These are phyloP conservation scores for Pouteria campechiana DNA, from an alignment of 179 eudicot species.

Conservation along the genomic window DNA sequence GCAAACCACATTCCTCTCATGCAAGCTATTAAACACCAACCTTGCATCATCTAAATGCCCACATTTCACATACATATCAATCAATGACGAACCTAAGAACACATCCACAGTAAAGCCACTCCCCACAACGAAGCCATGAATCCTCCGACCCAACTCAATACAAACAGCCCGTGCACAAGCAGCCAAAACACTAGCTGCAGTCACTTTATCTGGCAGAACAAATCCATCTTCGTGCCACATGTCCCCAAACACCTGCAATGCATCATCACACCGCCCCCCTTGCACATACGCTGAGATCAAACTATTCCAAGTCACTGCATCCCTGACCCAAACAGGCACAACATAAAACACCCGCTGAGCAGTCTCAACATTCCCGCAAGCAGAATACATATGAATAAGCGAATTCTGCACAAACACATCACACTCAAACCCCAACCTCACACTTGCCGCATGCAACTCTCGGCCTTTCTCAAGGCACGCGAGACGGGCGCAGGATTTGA, in stretches of 20 bases:
- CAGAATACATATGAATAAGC: slow-evolving; percentile 49
- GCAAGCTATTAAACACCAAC: slow-evolving; percentile 8
- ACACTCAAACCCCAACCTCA: slow-evolving; percentile 38
- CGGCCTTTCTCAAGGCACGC: slow-evolving; percentile 29
- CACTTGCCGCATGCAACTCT: slow-evolving; percentile 33
- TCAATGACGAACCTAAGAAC: slow-evolving; percentile 10
- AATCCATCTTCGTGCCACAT: slow-evolving; percentile 4
- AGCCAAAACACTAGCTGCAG: slow-evolving; percentile 9
- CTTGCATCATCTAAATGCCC: slow-evolving; percentile 9
- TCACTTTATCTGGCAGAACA: slow-evolving; percentile 4
- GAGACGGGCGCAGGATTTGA: slow-evolving; percentile 14
- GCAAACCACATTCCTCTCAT: slow-evolving; percentile 10
- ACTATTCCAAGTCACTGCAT: slow-evolving; percentile 12
- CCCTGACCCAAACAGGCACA: slow-evolving; percentile 7
- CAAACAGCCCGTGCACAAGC: slow-evolving; percentile 11
- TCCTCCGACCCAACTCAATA: slow-evolving; percentile 7
- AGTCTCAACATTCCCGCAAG: slow-evolving; percentile 39
- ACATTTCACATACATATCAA: slow-evolving; percentile 15
- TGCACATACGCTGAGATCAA: slow-evolving; percentile 15
- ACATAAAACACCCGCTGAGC: slow-evolving; percentile 14
- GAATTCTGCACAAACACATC: slow-evolving; percentile 69
- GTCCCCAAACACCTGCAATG: slow-evolving; percentile 4
- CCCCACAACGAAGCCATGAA: slow-evolving; percentile 13
- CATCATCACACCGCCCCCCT: slow-evolving; percentile 3
- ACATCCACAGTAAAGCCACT: slow-evolving; percentile 7